phyloP scores from a whole-genome alignment of 2,329 filamentous ascomycete species.

The Ceratocystis lukuohia region DNA sequence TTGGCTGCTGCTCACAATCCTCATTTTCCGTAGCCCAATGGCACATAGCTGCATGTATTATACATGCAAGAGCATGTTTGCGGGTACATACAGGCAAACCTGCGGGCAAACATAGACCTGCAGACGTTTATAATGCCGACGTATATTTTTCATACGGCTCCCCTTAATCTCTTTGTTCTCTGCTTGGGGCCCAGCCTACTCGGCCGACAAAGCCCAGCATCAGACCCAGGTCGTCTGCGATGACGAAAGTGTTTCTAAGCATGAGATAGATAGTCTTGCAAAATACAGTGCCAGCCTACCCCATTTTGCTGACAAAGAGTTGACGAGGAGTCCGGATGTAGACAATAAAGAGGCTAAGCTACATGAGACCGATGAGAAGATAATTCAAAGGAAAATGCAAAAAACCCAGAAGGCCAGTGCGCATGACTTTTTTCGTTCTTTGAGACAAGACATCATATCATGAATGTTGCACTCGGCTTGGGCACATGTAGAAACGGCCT shows the following conservation, averaged over 20 bases:
- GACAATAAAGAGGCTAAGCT: neutral
- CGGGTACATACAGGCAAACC: neutral
- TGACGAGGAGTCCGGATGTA: neutral
- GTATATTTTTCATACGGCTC: neutral
- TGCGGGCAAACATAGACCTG: no score
- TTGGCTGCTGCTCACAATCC: neutral
- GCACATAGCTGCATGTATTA: neutral
- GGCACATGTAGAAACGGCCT: neutral
- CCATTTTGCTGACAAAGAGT: no score
- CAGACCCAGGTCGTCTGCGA: neutral
- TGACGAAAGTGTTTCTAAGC: neutral
- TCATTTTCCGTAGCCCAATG: neutral
- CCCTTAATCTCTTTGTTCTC: neutral
- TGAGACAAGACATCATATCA: slow-evolving; percentile 4
- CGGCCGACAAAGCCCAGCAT: neutral
- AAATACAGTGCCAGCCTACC: no score
- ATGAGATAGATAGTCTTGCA: neutral
- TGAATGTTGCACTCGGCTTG: slow-evolving; percentile 1
- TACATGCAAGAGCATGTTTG: neutral
- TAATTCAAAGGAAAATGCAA: neutral
- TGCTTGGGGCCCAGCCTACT: neutral
- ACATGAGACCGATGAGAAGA: neutral
- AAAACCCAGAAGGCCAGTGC: neutral
- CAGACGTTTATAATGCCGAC: no score
- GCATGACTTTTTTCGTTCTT: neutral